These are phyloP conservation scores for Colletotrichum sp. DNA, from an alignment of 2,329 filamentous ascomycete genomes.

Conservation along the genomic window DNA sequence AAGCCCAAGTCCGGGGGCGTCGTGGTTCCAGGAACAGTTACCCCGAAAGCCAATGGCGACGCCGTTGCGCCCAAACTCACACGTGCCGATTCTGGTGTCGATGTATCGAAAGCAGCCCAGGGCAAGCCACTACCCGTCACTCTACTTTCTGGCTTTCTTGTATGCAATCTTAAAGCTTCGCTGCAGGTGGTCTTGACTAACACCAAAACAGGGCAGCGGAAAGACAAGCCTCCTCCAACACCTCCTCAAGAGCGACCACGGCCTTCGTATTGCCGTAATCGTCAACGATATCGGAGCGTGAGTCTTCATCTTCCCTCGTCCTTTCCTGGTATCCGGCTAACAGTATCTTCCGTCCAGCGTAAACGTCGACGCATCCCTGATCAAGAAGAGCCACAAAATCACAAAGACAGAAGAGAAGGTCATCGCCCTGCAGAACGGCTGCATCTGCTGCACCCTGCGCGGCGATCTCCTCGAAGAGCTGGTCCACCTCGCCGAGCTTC, in stretches of 20 bases:
- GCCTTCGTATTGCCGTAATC: constrained; percentile 72
- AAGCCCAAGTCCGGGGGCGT: not conserved
- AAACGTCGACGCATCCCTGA: constrained; percentile 69
- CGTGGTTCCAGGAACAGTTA: not conserved
- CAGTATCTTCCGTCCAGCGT: constrained; percentile 40
- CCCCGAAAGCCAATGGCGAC: not conserved
- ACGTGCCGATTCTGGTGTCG: constrained; percentile 11
- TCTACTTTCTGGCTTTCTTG: constrained; percentile 64
- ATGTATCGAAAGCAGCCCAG: not conserved
- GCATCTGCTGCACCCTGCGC: constrained; percentile 78
- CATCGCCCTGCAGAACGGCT: constrained; percentile 73
- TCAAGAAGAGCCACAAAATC: constrained; percentile 60
- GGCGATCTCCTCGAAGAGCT: constrained; percentile 75
- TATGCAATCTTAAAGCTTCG: constrained; percentile 27
- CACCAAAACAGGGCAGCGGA: constrained; percentile 60
- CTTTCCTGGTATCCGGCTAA: not conserved
- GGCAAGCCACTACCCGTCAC: constrained; percentile 58
- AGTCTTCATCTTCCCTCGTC: constrained; percentile 22
- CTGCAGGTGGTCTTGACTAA: not conserved
- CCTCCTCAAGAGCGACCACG: constrained; percentile 71
- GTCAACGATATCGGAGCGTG: constrained; percentile 74
- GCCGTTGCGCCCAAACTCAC: not conserved
- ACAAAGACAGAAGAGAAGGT: constrained; percentile 68
- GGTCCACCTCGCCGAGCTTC: constrained; percentile 65
- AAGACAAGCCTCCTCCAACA: constrained; percentile 76